Evolutionary conservation across 1,284 basidiomycete species (phyloP).

Genomic region (Schizophyllum amplum): DNA sequence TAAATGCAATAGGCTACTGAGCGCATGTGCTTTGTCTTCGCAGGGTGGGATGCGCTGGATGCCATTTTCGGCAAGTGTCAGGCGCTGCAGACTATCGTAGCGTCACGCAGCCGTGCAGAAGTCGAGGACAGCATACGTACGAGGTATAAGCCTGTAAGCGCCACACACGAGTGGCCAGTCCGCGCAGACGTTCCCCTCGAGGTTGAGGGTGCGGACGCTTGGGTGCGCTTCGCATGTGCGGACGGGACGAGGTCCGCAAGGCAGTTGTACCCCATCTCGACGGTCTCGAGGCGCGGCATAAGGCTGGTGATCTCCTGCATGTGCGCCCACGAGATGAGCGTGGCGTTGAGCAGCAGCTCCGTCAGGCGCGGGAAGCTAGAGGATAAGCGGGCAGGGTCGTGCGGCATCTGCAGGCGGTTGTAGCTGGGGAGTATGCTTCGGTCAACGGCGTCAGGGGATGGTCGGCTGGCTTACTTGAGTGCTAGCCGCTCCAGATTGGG

Average conservation of each 20-base stretch:
- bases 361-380: slow-evolving; percentile 47
- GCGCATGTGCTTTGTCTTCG: slow-evolving; percentile 13
- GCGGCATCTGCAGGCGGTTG: slow-evolving; percentile 42
- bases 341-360: slow-evolving; percentile 74
- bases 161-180: slow-evolving; percentile 50
- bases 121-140: neutral
- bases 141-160: slow-evolving; percentile 29
- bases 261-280: slow-evolving; percentile 78
- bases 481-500: slow-evolving; percentile 57
- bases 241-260: slow-evolving; percentile 32
- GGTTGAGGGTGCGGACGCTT: slow-evolving; percentile 52
- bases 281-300: slow-evolving; percentile 53
- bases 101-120: neutral
- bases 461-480: slow-evolving; percentile 57
- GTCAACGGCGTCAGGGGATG: slow-evolving; percentile 12
- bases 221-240: slow-evolving; percentile 16
- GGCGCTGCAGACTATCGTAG: slow-evolving; percentile 24
- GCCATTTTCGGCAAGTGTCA: slow-evolving; percentile 65
- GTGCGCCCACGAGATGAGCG: slow-evolving; percentile 64
- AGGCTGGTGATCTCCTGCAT: slow-evolving; percentile 42
- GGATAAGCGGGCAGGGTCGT: slow-evolving; percentile 19
- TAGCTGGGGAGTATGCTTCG: slow-evolving; percentile 21
- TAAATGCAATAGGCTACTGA: slow-evolving; percentile 43
- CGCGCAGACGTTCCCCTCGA: slow-evolving; percentile 64
- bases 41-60: slow-evolving; percentile 43